Conservation (phyloP, 495 filamentous ascomycete genomes). For the Podospora bellae-mahoneyi region DNA sequence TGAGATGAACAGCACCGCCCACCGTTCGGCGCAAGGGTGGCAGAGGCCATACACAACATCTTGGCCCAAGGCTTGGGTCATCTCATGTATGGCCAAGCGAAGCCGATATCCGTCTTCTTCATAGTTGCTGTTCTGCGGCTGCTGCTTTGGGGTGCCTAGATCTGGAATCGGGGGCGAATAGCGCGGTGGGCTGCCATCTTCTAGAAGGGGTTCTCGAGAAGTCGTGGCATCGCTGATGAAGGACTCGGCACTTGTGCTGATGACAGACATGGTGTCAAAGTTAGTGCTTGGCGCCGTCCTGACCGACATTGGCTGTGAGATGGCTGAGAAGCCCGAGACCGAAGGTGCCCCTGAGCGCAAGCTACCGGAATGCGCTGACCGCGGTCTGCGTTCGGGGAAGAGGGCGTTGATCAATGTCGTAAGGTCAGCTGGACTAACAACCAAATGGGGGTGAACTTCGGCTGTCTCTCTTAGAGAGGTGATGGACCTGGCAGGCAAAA, state of each 20-base stretch:
- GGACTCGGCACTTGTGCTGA: conserved; percentile 66
- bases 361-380: conserved; percentile 50
- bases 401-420: conserved; percentile 67
- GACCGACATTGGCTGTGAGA: conserved; percentile 48
- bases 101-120: conserved; percentile 56
- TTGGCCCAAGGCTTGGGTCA: conserved; percentile 58
- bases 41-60: conserved; percentile 59
- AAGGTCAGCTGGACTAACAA: conserved; percentile 70
- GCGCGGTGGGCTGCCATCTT: conserved; percentile 46
- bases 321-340: conserved; percentile 57
- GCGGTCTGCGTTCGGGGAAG: conserved; percentile 60
- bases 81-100: conserved; percentile 60
- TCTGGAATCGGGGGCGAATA: conserved; percentile 43
- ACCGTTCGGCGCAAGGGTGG: conserved; percentile 69
- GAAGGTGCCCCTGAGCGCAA: conserved; percentile 64
- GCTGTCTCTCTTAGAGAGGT: conserved; percentile 66
- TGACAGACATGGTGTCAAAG: conserved; percentile 57
- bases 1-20: conserved; percentile 74
- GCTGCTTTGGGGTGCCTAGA: conserved; percentile 30
- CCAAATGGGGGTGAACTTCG: conserved; percentile 69
- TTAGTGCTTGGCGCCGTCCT: conserved; percentile 39
- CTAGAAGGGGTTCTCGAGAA: conserved; percentile 61
- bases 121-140: conserved; percentile 38
- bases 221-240: conserved; percentile 64
- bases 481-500: conserved; percentile 64